Evolutionary conservation across 2,329 filamentous ascomycete genomes (phyloP).

Genomic region (Phaeosphaeria sp.): DNA sequence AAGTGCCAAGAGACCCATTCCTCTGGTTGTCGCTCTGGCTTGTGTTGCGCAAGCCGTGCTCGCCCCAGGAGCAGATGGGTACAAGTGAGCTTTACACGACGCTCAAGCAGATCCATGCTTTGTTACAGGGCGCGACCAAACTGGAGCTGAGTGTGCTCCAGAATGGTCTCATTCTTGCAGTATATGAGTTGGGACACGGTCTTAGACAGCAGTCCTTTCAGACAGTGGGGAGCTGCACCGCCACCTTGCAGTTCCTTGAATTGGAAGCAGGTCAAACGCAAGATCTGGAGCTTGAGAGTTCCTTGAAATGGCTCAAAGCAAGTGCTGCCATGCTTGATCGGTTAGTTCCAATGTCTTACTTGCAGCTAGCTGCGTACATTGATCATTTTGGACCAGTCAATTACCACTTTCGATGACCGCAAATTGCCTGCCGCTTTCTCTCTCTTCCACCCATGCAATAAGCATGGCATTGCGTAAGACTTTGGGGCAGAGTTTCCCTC

Average conservation of each 20-base stretch:
- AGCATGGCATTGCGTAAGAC: not conserved
- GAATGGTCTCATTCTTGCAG: slow-evolving; percentile 10
- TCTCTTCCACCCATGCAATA: slow-evolving; percentile 5
- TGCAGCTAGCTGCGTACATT: not conserved
- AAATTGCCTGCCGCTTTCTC: slow-evolving; percentile 1
- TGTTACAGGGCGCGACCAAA: slow-evolving; percentile 3
- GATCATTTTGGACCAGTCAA: not conserved
- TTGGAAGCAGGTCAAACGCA: not conserved
- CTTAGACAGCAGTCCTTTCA: slow-evolving; percentile 11
- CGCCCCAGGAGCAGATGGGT: slow-evolving; percentile 3
- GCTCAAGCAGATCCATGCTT: slow-evolving; percentile 14
- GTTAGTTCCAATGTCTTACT: not conserved
- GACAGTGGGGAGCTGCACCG: slow-evolving; percentile 9
- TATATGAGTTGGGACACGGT: slow-evolving; percentile 20
- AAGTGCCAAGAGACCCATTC: slow-evolving; percentile 9
- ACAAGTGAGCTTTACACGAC: slow-evolving; percentile 12
- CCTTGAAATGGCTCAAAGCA: slow-evolving; percentile 9
- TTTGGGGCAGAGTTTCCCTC: slow-evolving; percentile 4
- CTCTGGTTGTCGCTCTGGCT: slow-evolving; percentile 14
- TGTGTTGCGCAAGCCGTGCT: slow-evolving; percentile 6
- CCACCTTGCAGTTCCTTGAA: slow-evolving; percentile 7
- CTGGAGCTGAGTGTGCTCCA: slow-evolving; percentile 9
- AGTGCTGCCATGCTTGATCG: slow-evolving; percentile 21
- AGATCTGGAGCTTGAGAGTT: not conserved
- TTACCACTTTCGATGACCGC: slow-evolving; percentile 6